These are phyloP conservation scores for Asterionellopsis glacialis DNA, from an alignment of 108 stramenopile species.

Conservation along the genomic window DNA sequence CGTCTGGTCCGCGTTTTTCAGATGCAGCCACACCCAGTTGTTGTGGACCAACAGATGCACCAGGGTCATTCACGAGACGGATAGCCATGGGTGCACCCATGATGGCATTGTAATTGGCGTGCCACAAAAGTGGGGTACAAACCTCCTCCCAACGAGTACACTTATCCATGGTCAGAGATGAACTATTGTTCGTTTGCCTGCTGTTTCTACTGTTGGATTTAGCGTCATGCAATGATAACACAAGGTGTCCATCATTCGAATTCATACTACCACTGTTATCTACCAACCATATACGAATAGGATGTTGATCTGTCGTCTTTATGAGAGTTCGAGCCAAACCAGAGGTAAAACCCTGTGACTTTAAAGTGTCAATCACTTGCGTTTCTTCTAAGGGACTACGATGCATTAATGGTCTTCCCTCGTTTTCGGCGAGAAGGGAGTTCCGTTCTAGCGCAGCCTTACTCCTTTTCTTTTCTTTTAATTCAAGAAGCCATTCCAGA, in stretches of 20 bases:
- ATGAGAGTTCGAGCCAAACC: constrained; percentile 40
- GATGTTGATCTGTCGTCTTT: constrained; percentile 34
- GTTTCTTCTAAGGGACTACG: background rate
- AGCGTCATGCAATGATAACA: constrained; percentile 26
- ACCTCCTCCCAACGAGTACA: constrained; percentile 67
- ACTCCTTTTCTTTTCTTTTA: background rate
- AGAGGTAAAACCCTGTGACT: constrained; percentile 37
- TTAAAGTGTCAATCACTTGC: background rate
- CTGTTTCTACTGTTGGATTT: constrained; percentile 9
- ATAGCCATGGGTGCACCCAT: constrained; percentile 48
- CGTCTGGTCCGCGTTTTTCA: background rate
- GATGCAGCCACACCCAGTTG: constrained; percentile 41
- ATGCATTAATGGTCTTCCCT: background rate
- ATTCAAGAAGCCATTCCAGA: background rate
- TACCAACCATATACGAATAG: constrained; percentile 66
- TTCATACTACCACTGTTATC: constrained; percentile 71
- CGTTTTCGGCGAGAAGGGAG: background rate
- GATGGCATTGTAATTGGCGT: constrained; percentile 35
- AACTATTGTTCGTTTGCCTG: constrained; percentile 10
- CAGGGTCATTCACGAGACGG: constrained; percentile 53
- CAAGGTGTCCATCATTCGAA: constrained; percentile 49
- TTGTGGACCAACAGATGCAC: constrained; percentile 23
- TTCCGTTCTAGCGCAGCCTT: background rate
- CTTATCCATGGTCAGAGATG: background rate
- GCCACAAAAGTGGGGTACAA: constrained; percentile 33